These are phyloP conservation scores for Triadica sebifera DNA, from an alignment of 345 rosid genomes.

Conservation along the genomic window DNA sequence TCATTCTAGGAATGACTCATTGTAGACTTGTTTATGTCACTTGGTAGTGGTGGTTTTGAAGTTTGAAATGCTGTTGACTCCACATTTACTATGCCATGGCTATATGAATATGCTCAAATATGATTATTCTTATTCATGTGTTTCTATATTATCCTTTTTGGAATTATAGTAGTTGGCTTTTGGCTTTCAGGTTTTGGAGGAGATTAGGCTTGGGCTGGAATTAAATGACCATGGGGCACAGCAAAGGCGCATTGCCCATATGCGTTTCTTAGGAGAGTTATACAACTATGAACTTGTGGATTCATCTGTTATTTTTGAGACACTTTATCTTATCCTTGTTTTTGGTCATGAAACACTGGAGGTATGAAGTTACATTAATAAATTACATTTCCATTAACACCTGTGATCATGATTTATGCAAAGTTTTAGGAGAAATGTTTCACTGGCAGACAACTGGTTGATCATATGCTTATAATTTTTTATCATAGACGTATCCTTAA, in stretches of 20 bases:
- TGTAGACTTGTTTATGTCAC: neutral
- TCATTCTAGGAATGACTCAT: neutral
- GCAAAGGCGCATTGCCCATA: conserved; percentile 94
- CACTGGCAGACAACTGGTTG: neutral
- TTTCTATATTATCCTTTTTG: neutral
- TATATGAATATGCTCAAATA: neutral
- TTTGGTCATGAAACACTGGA: conserved; percentile 81
- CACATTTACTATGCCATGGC: neutral
- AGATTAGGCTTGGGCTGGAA: conserved; percentile 90
- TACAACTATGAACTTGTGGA: conserved; percentile 98
- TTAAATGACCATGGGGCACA: conserved; percentile 96
- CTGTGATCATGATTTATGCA: neutral
- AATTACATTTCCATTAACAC: neutral
- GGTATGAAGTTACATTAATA: conserved; percentile 37
- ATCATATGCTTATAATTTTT: neutral
- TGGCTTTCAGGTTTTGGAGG: conserved; percentile 85
- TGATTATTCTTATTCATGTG: neutral
- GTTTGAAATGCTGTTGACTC: neutral
- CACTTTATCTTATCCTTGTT: conserved; percentile 73
- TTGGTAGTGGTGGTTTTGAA: conserved; percentile 6
- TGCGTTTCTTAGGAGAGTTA: conserved; percentile 95
- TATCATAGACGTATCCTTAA: neutral
- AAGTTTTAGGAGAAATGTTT: neutral
- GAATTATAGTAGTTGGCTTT: conserved; percentile 13
- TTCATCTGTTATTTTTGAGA: conserved; percentile 95